Conservation (phyloP, 768 basidiomycete species). For the Sarcomyxa edulis region DNA sequence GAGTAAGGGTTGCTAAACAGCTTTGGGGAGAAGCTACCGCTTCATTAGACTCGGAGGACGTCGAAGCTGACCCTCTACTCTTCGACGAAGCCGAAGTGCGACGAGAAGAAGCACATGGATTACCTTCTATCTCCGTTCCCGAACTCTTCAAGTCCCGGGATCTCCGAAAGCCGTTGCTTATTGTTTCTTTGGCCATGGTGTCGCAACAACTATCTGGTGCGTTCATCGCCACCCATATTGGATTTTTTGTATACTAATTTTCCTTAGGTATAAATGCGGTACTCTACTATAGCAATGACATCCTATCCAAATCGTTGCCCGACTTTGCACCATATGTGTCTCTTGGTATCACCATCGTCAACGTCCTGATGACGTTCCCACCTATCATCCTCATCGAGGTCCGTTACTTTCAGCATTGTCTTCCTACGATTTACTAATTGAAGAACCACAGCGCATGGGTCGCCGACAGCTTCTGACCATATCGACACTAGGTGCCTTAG, state of each 20-base stretch:
- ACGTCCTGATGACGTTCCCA: conserved; percentile 80
- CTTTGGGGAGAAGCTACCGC: conserved; percentile 47
- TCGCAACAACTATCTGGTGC: conserved; percentile 77
- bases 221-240: conserved; percentile 2
- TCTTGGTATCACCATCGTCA: conserved; percentile 78
- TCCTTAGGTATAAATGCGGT: conserved; percentile 76
- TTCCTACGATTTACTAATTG: conserved; percentile 5
- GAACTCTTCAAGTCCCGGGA: conserved; percentile 48
- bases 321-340: conserved; percentile 78
- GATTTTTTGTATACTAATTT: conserved; percentile 5
- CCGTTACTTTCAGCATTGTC: conserved; percentile 10
- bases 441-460: conserved; percentile 54
- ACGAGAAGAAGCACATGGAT: conserved; percentile 9
- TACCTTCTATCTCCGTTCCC: conserved; percentile 40
- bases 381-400: conserved; percentile 87
- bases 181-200: conserved; percentile 67
- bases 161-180: conserved; percentile 56
- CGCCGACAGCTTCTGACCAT: conserved; percentile 61
- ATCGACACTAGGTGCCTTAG: conserved; percentile 62
- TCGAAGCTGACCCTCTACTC: conserved; percentile 38
- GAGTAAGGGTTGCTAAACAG: conserved; percentile 39
- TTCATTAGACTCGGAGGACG: conserved; percentile 8
- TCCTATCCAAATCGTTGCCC: conserved; percentile 76
- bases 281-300: conserved; percentile 87
- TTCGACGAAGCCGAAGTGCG: conserved; percentile 23